These are phyloP conservation scores for Fusarium setosum DNA, from an alignment of 2,329 filamentous ascomycete species.

Conservation along the genomic window DNA sequence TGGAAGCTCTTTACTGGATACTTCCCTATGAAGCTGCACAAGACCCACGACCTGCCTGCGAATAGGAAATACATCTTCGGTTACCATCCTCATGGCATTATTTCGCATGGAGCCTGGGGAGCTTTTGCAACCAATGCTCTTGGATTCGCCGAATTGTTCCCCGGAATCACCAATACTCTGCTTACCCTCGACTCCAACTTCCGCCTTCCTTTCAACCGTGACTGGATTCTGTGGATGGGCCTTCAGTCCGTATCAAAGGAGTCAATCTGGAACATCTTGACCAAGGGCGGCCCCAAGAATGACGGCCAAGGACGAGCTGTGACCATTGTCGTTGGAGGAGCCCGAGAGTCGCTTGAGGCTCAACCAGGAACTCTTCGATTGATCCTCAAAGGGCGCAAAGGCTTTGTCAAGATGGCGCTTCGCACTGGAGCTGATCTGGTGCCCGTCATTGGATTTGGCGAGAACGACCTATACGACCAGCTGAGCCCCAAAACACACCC, in stretches of 20 bases:
- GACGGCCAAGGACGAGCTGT: conserved; percentile 96
- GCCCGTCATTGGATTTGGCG: conserved; percentile 90
- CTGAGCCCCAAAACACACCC: conserved; percentile 82
- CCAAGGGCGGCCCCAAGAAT: conserved; percentile 78
- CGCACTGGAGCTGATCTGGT: conserved; percentile 94
- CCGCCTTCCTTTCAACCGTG: conserved; percentile 90
- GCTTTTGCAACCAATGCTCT: conserved; percentile 92
- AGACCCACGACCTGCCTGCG: conserved; percentile 81
- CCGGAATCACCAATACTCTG: conserved; percentile 93
- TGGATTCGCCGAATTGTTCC: conserved; percentile 88
- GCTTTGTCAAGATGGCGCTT: conserved; percentile 94
- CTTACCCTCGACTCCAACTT: conserved; percentile 97
- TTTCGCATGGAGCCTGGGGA: conserved; percentile 94
- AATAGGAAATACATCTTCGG: conserved; percentile 96
- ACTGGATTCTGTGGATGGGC: conserved; percentile 92
- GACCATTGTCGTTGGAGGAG: conserved; percentile 94
- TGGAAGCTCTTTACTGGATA: conserved; percentile 95
- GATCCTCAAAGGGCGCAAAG: conserved; percentile 85
- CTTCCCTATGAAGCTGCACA: conserved; percentile 89
- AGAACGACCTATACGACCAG: conserved; percentile 97
- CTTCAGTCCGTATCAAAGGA: conserved; percentile 90
- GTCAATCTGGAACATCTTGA: conserved; percentile 89
- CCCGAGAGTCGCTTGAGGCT: conserved; percentile 90
- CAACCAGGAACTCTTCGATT: conserved; percentile 81
- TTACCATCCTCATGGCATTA: conserved; percentile 97